Evolutionary conservation across 1,139 yeast species (phyloP), one percentile per base, ranked within the genome.

Genomic region (Pichia inconspicua): DNA sequence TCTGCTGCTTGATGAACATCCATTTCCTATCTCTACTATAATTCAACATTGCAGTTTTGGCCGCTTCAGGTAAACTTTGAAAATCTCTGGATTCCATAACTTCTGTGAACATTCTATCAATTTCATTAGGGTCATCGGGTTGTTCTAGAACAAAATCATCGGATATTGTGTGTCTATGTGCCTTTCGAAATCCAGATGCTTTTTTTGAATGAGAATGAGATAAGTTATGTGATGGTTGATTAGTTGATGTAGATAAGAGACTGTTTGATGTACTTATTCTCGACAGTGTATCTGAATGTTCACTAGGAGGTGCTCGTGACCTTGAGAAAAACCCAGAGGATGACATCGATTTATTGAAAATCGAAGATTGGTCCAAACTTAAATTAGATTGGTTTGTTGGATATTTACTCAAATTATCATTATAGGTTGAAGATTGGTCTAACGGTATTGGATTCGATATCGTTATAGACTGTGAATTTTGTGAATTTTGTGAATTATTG

Each of bases 1-100:
- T 82, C 64, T 89, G 96, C 63, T 92, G 97, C 58, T 84, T 81
- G 41, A 92, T 84, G 57, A 92, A 73, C 82, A 86, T 80, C 96
- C 97, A 88, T 66, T 92, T 92, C 58, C 89, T 87, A 47, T 84
- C 86, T 0, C 79, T 71, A 41, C 84, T 78, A 60, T 85, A 89
- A 55, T 77, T 78, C 59, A 80, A 72, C 84, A 92, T 81, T 63
- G 87, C 95, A 53, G 74, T 77, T 55, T 83, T 83, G 10, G 95
- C 95, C 50, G 77, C 79, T 28, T 78, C 78, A 0, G 96, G 95
- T 44, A 89, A 71, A 48, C 85, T 78, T 57, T 82, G 80, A 64
- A 87, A 84, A 62, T 89, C 95, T 59, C 97, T 76, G 59, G 84
- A 83, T 50, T 82, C 84, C 89, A 86, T 80, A 53, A 84, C 73